phyloP scores from a whole-genome alignment of 2,329 filamentous ascomycete genomes.

The Epichloe coenophiala region DNA sequence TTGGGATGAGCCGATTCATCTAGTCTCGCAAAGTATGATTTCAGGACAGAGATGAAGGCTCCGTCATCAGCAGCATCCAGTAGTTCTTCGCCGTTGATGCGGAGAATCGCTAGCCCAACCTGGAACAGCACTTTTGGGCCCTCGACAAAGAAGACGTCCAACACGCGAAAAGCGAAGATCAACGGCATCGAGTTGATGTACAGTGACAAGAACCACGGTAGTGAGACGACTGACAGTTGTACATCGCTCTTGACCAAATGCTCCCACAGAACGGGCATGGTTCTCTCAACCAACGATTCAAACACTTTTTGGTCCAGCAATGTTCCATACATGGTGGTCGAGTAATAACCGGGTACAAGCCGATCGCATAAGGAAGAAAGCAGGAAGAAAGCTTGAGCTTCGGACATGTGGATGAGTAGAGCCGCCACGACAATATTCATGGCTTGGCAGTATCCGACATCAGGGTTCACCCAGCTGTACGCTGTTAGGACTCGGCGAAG shows the following conservation, averaged over 20 bases:
- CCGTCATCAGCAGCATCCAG: slow-evolving; percentile 89
- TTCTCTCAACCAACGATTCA: slow-evolving; percentile 94
- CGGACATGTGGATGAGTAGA: slow-evolving; percentile 97
- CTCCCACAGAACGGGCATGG: slow-evolving; percentile 97
- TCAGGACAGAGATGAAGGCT: slow-evolving; percentile 90
- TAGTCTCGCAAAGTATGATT: slow-evolving; percentile 82
- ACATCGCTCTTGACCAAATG: slow-evolving; percentile 95
- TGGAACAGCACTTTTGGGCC: slow-evolving; percentile 96
- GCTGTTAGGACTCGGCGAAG: slow-evolving; percentile 84
- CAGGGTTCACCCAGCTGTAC: slow-evolving; percentile 92
- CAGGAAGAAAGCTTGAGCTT: slow-evolving; percentile 88
- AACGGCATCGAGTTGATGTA: slow-evolving; percentile 99
- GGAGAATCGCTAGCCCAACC: slow-evolving; percentile 86
- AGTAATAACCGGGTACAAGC: slow-evolving; percentile 91
- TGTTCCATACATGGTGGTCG: slow-evolving; percentile 97
- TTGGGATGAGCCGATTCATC: slow-evolving; percentile 94
- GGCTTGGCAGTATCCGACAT: slow-evolving; percentile 96
- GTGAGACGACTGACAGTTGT: slow-evolving; percentile 88
- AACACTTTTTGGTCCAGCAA: slow-evolving; percentile 94
- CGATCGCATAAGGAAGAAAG: slow-evolving; percentile 86
- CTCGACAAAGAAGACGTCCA: slow-evolving; percentile 97
- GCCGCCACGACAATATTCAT: slow-evolving; percentile 99
- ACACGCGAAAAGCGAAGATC: slow-evolving; percentile 88
- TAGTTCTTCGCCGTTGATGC: slow-evolving; percentile 93
- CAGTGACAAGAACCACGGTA: slow-evolving; percentile 94